Evolutionary conservation across 805 yeast species (phyloP).

Genomic region (Candida caryicola): DNA sequence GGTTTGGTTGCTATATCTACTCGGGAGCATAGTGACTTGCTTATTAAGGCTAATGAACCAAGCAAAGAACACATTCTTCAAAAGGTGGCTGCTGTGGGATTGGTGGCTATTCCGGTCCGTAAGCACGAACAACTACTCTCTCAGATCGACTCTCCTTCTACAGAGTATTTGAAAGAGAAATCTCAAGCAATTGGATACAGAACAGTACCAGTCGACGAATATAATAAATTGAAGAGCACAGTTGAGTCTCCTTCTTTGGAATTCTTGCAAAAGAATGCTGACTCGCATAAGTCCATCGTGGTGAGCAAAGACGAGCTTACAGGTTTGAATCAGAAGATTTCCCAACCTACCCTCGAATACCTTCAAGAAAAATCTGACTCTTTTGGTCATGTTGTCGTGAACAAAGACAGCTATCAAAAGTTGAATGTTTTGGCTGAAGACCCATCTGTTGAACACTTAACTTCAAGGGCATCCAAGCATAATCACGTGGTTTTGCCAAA

Average conservation of each 20-base stretch:
- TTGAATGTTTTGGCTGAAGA: conserved; percentile 4
- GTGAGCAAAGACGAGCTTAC: conserved; percentile 13
- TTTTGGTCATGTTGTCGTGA: conserved; percentile 16
- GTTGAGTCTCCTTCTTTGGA: conserved; percentile 13
- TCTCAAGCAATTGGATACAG: conserved; percentile 3
- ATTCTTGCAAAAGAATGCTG: conserved; percentile 5
- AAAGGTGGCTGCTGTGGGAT: conserved; percentile 12
- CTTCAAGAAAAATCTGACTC: conserved; percentile 21
- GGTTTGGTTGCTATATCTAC: conserved; percentile 9
- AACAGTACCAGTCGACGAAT: conserved; percentile 12
- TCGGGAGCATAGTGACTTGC: conserved; percentile 9
- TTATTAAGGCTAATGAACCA: conserved; percentile 14
- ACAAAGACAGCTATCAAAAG: conserved; percentile 15
- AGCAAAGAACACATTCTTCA: conserved; percentile 12
- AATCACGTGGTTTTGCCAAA: conserved; percentile 1
- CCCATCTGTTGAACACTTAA: conserved; percentile 7
- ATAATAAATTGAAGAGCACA: conserved; percentile 17
- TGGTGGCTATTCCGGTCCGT: conserved; percentile 9
- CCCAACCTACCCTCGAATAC: conserved; percentile 16
- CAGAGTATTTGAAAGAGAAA: conserved; percentile 11
- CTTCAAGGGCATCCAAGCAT: conserved; percentile 1
- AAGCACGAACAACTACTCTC: conserved; percentile 10
- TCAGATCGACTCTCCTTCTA: conserved; percentile 9
- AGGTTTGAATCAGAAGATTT: conserved; percentile 10
- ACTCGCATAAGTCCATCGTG: conserved; percentile 5